Evolutionary conservation across 2,329 filamentous ascomycete genomes (phyloP), one percentile per base, ranked within the genome.

Genomic region (Ophiostoma quercus): DNA sequence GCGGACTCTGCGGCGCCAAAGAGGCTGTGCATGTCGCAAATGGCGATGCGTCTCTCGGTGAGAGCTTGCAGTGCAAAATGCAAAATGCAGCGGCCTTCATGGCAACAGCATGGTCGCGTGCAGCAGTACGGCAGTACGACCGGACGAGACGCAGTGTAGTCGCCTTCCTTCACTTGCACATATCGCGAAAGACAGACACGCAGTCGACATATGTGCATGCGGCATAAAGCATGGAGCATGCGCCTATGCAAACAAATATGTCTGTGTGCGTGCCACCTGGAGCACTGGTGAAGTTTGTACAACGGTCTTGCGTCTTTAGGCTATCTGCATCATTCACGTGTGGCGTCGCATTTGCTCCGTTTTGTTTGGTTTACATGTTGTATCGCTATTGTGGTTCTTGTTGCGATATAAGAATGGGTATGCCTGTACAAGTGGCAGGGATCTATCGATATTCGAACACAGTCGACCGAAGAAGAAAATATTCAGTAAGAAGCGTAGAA

Each of bases 221-320:
- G 25, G n/a, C 51, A 22, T 57, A 54, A 25, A 51, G 47, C 14
- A 51, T 41, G 39, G 7, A 47, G 51, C 57, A 62, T 39, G 62
- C 62, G 62, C 62, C 62, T 65, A 65, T 22, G 34, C n/a, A 65
- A 39, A 65, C 62, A 65, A 37, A 39, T 22, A 65, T 65, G 62
- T 65, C n/a, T 65, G 62, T 65, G 32, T 39, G 19, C 19, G 62
- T 65, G 62, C 34, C 62, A 65, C 62, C 22, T 22, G 16, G 19
- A 4, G 47, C 14, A 19, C 51, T 25, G 25, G 51, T 25, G 22
- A 22, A 1, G 3, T 57, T 57, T 25, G 51, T 57, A 8, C 16
- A 57, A 57, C 51, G 8, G 51, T 57, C 8, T 62, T 60, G 22
- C 25, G 12, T 62, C n/a, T 62, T 57, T 25, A 62, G 57, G 25